These are phyloP conservation scores for Aegilops bicornis DNA, from an alignment of 176 grass and related monocot genomes.

Conservation along the genomic window DNA sequence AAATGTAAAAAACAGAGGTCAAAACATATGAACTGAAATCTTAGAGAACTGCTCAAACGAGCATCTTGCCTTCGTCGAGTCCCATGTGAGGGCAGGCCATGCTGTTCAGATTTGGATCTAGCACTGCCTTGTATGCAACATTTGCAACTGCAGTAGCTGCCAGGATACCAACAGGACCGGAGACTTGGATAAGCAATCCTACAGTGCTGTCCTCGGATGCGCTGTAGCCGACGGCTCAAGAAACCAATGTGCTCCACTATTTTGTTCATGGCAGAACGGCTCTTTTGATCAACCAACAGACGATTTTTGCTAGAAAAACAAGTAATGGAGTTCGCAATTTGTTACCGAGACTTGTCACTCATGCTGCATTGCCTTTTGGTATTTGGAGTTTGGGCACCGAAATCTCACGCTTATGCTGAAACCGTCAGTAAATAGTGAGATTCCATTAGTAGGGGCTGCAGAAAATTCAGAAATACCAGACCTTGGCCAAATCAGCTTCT, in stretches of 20 bases:
- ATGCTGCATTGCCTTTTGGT: constrained; percentile 8
- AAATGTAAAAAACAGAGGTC: not conserved
- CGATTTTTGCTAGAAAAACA: constrained; percentile 32
- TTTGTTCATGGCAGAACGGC: constrained; percentile 34
- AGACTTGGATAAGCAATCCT: constrained; percentile 44
- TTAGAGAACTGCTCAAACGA: not conserved
- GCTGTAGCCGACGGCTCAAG: constrained; percentile 53
- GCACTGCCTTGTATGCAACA: constrained; percentile 53
- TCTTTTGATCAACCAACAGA: constrained; percentile 47
- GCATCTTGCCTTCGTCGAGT: constrained; percentile 49
- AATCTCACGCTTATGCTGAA: constrained; percentile 62
- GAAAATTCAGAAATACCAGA: not conserved
- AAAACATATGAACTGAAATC: constrained; percentile 28
- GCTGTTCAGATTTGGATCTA: constrained; percentile 55
- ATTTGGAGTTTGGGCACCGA: constrained; percentile 8
- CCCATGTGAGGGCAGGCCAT: constrained; percentile 29
- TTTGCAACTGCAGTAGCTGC: constrained; percentile 66
- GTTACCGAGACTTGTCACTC: constrained; percentile 27
- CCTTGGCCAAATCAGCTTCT: too few species aligned
- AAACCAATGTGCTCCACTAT: constrained; percentile 66
- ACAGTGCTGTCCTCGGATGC: constrained; percentile 33
- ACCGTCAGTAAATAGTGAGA: constrained; percentile 40
- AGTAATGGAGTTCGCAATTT: constrained; percentile 30
- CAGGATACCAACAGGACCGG: constrained; percentile 54
- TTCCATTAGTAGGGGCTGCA: constrained; percentile 72